Base-by-base conservation (phyloP, 371 early-diverging fungal species). In the Choanephora cucurbitarum region DNA sequence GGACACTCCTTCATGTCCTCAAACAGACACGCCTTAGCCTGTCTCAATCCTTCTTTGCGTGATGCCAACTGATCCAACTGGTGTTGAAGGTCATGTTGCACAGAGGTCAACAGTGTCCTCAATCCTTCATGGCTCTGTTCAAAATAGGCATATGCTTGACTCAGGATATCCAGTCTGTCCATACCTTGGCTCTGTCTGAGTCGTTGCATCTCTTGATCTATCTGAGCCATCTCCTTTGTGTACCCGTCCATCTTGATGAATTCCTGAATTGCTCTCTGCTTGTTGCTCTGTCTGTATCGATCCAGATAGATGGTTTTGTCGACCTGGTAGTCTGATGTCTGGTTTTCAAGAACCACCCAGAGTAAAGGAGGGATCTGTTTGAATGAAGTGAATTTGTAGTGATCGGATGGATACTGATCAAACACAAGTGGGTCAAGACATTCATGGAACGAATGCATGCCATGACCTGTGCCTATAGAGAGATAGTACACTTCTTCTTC, bases 241-340 rank as follows among this genome's bases (percentile, higher is more conserved):
- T 51, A 75, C 9, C 32, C 1, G n/a, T 71, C 64, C 39, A 61
- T 61, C 31, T 69, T 46, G 21, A 56, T 55, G 44, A 75, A 67
- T 19, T 54, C 57, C 28, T 57, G 13, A 0, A 75, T 47, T 0
- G 66, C 52, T 14, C 40, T 39, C 7, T 70, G 60, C 41, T 60
- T 62, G 45, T 78, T 75, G n/a, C 62, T 45, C 0, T 33, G 13
- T 47, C 75, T 58, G 40, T 78, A 78, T 28, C 79, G 60, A 40
- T 75, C 79, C 62, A 78, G 44, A 52, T 78, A 75, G 8, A 78
- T 60, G 1, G 66, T 67, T 24, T 52, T 57, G 5, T 78, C 79
- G 0, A 68, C 51, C 0, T 19, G 47, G 24, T 72, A 73, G 31
- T 18, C 18, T 47, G 11, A 23, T 15, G 52, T 39, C 28, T 53